These are phyloP conservation scores for Firmiana major DNA, from an alignment of 345 rosid species.

Conservation along the genomic window DNA sequence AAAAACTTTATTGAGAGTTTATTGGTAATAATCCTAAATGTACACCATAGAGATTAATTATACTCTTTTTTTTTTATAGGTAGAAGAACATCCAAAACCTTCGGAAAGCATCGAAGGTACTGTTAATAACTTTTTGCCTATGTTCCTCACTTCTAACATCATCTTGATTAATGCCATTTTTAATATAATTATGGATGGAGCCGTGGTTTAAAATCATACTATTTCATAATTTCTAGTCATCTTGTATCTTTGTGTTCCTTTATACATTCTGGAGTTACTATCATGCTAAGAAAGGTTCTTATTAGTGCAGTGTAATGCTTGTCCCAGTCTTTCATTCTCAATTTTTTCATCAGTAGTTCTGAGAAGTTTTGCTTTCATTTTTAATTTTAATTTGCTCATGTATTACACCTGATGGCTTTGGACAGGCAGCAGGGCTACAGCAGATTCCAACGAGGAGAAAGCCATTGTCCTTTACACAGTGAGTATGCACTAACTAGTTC, in stretches of 20 bases:
- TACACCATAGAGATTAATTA: slow-evolving; percentile 7
- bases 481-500: slow-evolving; percentile 13
- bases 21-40: too few species aligned
- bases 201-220: not conserved
- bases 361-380: not conserved
- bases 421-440: slow-evolving; percentile 47
- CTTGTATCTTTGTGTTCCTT: not conserved
- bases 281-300: not conserved
- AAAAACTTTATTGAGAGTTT: too few species aligned
- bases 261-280: not conserved
- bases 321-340: slow-evolving; percentile 1
- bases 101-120: slow-evolving; percentile 64
- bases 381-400: not conserved
- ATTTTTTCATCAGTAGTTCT: not conserved
- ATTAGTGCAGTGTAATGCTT: not conserved
- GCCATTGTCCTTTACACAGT: slow-evolving; percentile 91
- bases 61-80: slow-evolving; percentile 39
- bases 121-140: not conserved
- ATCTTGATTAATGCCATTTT: not conserved
- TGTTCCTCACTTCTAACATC: not conserved
- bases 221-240: not conserved
- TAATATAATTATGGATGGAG: not conserved
- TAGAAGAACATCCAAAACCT: slow-evolving; percentile 47
- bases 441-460: slow-evolving; percentile 62
- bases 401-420: slow-evolving; percentile 21